phyloP scores from a whole-genome alignment of 306 rosid genomes.

The Medicago arabica region DNA sequence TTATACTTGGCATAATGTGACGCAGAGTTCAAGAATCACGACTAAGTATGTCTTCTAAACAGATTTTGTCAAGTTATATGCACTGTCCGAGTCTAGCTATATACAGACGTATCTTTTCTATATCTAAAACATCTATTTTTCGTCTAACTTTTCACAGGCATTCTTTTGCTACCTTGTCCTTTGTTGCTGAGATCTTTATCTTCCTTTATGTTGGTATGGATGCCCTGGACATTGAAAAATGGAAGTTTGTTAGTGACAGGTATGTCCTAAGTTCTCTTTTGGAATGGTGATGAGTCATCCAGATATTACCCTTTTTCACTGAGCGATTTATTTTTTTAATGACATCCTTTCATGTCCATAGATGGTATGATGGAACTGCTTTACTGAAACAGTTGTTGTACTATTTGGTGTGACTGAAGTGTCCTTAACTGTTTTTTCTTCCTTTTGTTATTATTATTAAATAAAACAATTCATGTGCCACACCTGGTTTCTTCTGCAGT shows the following conservation, averaged over 20 bases:
- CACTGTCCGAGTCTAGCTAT: constrained; percentile 27
- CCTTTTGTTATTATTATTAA: constrained; percentile 13
- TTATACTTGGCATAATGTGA: constrained; percentile 97
- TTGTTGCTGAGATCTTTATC: constrained; percentile 87
- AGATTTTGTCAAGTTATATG: constrained; percentile 29
- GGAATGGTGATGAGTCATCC: constrained; percentile 19
- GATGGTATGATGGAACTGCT: constrained; percentile 26
- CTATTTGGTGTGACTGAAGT: neutral
- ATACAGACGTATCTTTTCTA: constrained; percentile 26
- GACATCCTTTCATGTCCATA: constrained; percentile 25
- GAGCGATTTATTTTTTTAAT: neutral
- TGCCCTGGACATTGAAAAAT: constrained; percentile 97
- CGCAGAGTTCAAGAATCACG: constrained; percentile 90
- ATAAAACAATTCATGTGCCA: constrained; percentile 8
- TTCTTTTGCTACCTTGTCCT: constrained; percentile 92
- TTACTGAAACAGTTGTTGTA: constrained; percentile 14
- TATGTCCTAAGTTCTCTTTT: constrained; percentile 39
- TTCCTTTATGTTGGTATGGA: constrained; percentile 98
- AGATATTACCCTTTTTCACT: constrained; percentile 6
- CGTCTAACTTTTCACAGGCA: constrained; percentile 62
- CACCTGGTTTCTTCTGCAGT: constrained; percentile 57
- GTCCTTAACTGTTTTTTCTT: neutral
- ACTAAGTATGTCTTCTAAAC: constrained; percentile 73
- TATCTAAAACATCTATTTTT: constrained; percentile 29
- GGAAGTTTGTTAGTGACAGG: constrained; percentile 96